These are phyloP conservation scores for Cercospora citrullina DNA, from an alignment of 2,329 filamentous ascomycete species.

Conservation along the genomic window DNA sequence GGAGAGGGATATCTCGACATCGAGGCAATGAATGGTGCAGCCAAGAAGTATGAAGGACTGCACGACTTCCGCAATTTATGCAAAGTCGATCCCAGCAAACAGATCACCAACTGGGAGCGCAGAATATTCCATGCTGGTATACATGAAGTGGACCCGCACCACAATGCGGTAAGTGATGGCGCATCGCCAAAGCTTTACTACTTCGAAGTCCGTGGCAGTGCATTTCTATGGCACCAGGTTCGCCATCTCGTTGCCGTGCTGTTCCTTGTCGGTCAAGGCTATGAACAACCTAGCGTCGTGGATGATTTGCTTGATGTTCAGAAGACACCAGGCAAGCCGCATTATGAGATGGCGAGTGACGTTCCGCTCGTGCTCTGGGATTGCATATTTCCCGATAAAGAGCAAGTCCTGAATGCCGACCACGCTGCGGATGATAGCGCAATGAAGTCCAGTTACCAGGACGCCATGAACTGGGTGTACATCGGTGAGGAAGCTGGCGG, in stretches of 20 bases:
- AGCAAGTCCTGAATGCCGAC: conserved; percentile 44
- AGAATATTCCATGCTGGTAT: conserved; percentile 80
- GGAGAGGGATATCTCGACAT: conserved; percentile 80
- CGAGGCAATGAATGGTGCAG: conserved; percentile 78
- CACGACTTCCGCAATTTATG: conserved; percentile 98
- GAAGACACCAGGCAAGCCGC: conserved; percentile 72
- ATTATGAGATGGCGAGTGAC: conserved; percentile 89
- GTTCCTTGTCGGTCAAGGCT: conserved; percentile 87
- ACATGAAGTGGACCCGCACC: conserved; percentile 57
- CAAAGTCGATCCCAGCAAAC: conserved; percentile 87
- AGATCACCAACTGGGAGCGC: conserved; percentile 79
- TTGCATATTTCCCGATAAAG: conserved; percentile 72
- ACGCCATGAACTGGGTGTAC: conserved; percentile 76
- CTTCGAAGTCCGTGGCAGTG: conserved; percentile 84
- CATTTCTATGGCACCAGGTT: conserved; percentile 98
- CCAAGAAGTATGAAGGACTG: conserved; percentile 73
- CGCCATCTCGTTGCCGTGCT: conserved; percentile 88
- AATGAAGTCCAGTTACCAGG: conserved; percentile 45
- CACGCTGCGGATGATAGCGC: conserved; percentile 40
- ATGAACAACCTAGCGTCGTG: conserved; percentile 74
- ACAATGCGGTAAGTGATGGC: conserved; percentile 6
- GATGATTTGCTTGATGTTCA: conserved; percentile 71
- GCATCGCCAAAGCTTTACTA: conserved; percentile 70
- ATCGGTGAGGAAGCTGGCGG: conserved; percentile 63
- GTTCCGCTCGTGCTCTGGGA: conserved; percentile 93